Base-by-base conservation (phyloP, 129 eudicot species). In the Chrysanthemum seticuspe region DNA sequence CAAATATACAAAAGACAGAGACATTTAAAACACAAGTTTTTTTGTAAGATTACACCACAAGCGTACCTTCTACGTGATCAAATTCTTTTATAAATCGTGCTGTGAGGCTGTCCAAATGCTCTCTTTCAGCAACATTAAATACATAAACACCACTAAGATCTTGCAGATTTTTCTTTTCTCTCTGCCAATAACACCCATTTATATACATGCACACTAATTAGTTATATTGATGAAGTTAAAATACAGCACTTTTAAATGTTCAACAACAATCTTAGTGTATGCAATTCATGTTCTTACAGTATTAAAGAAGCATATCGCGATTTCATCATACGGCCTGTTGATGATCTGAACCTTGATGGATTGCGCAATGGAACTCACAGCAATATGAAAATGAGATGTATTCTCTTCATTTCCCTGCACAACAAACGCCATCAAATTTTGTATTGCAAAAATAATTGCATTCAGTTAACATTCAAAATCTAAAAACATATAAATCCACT, bases 301-400 rank as follows among this genome's bases (percentile, higher is more conserved):
- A 76, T 94, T 90, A 79, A 94, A 94, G 91, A 94, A 94, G 85
- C 99, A 94, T 64, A 94, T 83, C 12, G 97, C 88, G 73, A 90
- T 80, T 83, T 94, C 97, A 64, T 94, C 99, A 44, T 94, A 90
- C 60, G 99, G 90, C 82, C 91, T 84, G 71, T 90, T 94, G 68
- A 94, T 94, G 65, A 90, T 94, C 76, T 88, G 99, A 55, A 87
- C 88, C 85, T 85, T 94, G 76, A 94, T 68, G 53, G 93, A 81
- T 49, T 84, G 83, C 6, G 91, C 83, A 76, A 94, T 88, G 76
- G 88, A 87, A 67, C 82, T 85, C 52, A 94, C 81, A 81, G 91
- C 91, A 59, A 88, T 79, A 62, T 86, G 89, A 82, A 94, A 94
- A 78, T 88, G 96, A 73, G 89, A 67, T 57, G 67, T 78, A 25